Base-by-base conservation (phyloP, 192 early-diverging fungal species). In the Radiomyces spectabilis region DNA sequence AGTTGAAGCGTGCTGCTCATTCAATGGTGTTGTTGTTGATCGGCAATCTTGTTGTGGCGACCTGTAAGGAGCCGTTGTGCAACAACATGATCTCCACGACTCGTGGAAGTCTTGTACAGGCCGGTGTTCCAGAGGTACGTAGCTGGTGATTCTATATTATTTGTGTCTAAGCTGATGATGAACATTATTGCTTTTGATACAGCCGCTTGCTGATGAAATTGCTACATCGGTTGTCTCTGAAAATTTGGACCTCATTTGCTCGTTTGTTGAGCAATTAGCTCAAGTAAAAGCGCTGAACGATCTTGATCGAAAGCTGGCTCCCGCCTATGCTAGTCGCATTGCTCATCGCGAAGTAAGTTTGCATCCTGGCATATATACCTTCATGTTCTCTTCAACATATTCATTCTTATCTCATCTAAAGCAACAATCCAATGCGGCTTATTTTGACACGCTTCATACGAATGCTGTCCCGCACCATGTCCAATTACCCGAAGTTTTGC, bases 261-360 rank as follows among this genome's bases (percentile, higher is more conserved):
- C 88, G 0, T 83, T 97, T 48, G 84, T 95, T 29, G 93, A 99
- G 57, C 90, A 93, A 60, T 84, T 92, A n/a, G 92, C 97, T 4
- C 86, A 89, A 40, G 86, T 90, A 57, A 90, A 92, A 51, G 90
- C 93, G 1, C 68, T 89, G n/a, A 76, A 81, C 10, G 91, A 94
- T 51, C 89, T 99, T 38, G 91, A 94, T 65, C 81, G 88, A 25
- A 59, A 70, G 6, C 72, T 99, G 31, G 72, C 70, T 13, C 62
- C 79, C 5, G 72, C 86, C 10, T 95, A 83, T 57, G 49, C 73
- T 26, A 83, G 74, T 41, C 78, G 97, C 30, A 79, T 83, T 63
- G 85, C 88, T 57, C 87, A 94, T 60, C 81, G 93, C 3, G 93
- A 92, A 21, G 61, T 63, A 56, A 22, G n/a, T n/a, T n/a, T n/a